Conservation (phyloP, 768 basidiomycete species). For the Chalciporus chontae region DNA sequence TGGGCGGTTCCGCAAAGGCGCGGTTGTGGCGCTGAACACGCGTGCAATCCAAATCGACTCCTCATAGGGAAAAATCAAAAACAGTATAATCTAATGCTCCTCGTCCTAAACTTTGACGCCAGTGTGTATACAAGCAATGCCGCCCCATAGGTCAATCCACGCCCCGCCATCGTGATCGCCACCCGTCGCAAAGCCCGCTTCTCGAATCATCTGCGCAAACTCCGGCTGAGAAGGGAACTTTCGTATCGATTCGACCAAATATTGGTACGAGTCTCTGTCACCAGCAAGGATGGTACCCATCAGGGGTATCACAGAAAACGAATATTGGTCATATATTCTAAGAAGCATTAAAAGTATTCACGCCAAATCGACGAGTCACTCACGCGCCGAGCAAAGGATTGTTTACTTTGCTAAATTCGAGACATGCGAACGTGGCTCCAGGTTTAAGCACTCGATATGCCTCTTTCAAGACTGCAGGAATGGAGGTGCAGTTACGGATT, state of each 20-base stretch:
- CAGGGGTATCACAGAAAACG: conserved; percentile 92
- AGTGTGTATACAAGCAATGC: conserved; percentile 81
- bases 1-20: conserved; percentile 25
- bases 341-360: conserved; percentile 5
- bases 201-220: conserved; percentile 85
- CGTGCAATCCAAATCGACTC: conserved; percentile 1
- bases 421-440: conserved; percentile 90
- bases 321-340: conserved; percentile 92
- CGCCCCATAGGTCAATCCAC: conserved; percentile 84
- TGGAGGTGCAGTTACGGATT: conserved; percentile 94
- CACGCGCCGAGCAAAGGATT: conserved; percentile 86
- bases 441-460: conserved; percentile 95
- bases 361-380: conserved; percentile 30
- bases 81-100: neutral
- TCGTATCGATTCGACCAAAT: conserved; percentile 95
- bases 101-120: conserved; percentile 69
- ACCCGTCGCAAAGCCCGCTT: conserved; percentile 79
- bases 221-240: conserved; percentile 85
- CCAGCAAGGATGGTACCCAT: conserved; percentile 96
- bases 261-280: conserved; percentile 94
- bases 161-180: conserved; percentile 75
- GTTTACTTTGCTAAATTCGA: conserved; percentile 92
- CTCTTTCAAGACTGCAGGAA: conserved; percentile 82
- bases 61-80: neutral
- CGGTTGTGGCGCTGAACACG: conserved; percentile 27